Evolutionary conservation across 345 rosid genomes (phyloP).

Genomic region (Psidium friedrichsthalianum): DNA sequence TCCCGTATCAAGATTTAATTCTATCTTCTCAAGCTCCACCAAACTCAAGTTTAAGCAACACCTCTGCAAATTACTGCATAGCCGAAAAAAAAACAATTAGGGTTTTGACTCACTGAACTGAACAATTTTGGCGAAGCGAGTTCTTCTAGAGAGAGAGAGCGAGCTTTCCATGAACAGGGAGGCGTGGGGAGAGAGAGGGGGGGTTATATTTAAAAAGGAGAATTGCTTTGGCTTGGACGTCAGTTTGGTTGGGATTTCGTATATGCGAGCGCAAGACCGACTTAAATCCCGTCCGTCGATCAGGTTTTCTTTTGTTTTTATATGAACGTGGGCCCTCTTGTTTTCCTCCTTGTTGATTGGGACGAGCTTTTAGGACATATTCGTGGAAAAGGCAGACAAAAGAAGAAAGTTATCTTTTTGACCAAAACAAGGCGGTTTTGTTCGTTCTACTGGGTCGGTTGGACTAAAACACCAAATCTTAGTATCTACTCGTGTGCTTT

Average conservation of each 20-base stretch:
- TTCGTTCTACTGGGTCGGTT: no score
- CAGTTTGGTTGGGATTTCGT: not conserved
- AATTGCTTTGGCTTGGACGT: not conserved
- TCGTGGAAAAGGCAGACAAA: not conserved
- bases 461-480: no score
- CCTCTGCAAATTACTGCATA: not conserved
- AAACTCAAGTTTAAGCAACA: not conserved
- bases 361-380: not conserved
- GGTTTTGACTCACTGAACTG: not conserved
- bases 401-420: not conserved
- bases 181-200: not conserved
- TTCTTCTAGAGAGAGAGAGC: not conserved
- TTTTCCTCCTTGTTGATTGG: not conserved
- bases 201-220: not conserved
- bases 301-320: not conserved
- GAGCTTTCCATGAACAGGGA: not conserved
- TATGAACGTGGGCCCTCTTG: not conserved
- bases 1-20: not conserved
- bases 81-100: not conserved
- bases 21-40: not conserved
- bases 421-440: not conserved
- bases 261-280: not conserved
- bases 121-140: not conserved
- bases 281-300: not conserved
- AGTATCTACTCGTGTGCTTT: no score